These are phyloP conservation scores for Calycina marina DNA, from an alignment of 2,329 filamentous ascomycete genomes.

Conservation along the genomic window DNA sequence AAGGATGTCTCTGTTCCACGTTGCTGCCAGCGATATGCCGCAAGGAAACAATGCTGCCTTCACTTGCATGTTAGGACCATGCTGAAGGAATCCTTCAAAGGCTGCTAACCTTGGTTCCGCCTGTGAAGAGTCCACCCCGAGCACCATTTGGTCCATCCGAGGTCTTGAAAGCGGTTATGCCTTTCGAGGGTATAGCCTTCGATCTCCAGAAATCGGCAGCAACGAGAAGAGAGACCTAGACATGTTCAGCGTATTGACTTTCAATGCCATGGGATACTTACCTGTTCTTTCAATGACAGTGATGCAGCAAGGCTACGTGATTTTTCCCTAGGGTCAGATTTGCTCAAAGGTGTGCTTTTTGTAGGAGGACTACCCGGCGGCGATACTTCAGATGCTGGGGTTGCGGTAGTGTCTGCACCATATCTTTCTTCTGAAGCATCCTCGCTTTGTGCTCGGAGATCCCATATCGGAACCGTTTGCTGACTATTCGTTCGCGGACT, in stretches of 20 bases:
- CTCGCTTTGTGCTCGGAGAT: slow-evolving; percentile 14
- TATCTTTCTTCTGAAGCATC: slow-evolving; percentile 14
- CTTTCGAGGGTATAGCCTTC: slow-evolving; percentile 44
- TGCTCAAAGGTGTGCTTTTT: slow-evolving; percentile 9
- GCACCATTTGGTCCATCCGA: slow-evolving; percentile 59
- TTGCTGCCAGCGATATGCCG: slow-evolving; percentile 63
- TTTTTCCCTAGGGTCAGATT: slow-evolving; percentile 11
- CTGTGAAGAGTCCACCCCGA: slow-evolving; percentile 53
- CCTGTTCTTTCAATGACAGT: slow-evolving; percentile 21
- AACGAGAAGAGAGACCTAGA: slow-evolving; percentile 40
- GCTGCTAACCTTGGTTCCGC: slow-evolving; percentile 40
- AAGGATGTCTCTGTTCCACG: slow-evolving; percentile 61
- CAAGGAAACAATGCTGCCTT: slow-evolving; percentile 68
- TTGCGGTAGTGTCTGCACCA: slow-evolving; percentile 13
- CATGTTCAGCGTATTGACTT: slow-evolving; percentile 4
- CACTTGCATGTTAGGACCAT: not conserved
- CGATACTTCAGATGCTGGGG: slow-evolving; percentile 18
- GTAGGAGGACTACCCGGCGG: slow-evolving; percentile 14
- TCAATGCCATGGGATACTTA: slow-evolving; percentile 3
- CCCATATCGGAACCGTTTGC: slow-evolving; percentile 15
- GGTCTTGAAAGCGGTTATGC: slow-evolving; percentile 49
- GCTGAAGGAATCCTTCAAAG: not conserved
- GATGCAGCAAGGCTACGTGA: slow-evolving; percentile 16
- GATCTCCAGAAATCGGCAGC: slow-evolving; percentile 60
- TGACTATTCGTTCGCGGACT: too few relatives aligned